phyloP scores from a whole-genome alignment of 2,329 filamentous ascomycete species.

The Diaporthe ampelina region DNA sequence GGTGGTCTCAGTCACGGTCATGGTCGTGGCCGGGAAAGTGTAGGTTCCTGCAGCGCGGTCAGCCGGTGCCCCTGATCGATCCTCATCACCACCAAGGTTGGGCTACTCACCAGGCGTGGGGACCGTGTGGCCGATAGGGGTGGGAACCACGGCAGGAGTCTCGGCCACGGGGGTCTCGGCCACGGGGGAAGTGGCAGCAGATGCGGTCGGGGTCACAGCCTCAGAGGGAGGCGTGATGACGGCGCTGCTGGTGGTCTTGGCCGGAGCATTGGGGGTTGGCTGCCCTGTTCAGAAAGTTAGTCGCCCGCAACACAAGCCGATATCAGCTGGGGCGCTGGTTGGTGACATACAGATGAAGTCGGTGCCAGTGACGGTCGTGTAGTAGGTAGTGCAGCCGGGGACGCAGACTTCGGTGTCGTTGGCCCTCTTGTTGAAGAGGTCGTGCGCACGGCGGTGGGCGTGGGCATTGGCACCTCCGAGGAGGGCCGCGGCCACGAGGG shows the following conservation, averaged over 20 bases:
- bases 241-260: constrained; percentile 45
- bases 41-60: constrained; percentile 64
- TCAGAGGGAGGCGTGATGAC: constrained; percentile 48
- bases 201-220: constrained; percentile 50
- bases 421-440: constrained; percentile 68
- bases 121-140: constrained; percentile 67
- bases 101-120: constrained; percentile 65
- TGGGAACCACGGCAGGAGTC: constrained; percentile 57
- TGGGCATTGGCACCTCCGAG: constrained; percentile 69
- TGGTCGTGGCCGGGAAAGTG: constrained; percentile 80
- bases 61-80: background rate
- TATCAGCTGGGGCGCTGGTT: background rate
- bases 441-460: constrained; percentile 74
- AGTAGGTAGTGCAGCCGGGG: constrained; percentile 79
- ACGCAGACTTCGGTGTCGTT: constrained; percentile 65
- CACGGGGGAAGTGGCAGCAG: constrained; percentile 54
- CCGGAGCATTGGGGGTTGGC: constrained; percentile 40
- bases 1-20: constrained; percentile 76
- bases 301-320: background rate
- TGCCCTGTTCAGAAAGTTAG: constrained; percentile 38
- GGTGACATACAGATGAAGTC: constrained; percentile 71
- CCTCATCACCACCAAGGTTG: background rate
- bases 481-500: constrained; percentile 74
- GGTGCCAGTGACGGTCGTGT: constrained; percentile 75
- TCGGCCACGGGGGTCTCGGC: constrained; percentile 55